These are phyloP conservation scores for Codiaeum variegatum DNA, from an alignment of 441 rosid genomes.

Conservation along the genomic window DNA sequence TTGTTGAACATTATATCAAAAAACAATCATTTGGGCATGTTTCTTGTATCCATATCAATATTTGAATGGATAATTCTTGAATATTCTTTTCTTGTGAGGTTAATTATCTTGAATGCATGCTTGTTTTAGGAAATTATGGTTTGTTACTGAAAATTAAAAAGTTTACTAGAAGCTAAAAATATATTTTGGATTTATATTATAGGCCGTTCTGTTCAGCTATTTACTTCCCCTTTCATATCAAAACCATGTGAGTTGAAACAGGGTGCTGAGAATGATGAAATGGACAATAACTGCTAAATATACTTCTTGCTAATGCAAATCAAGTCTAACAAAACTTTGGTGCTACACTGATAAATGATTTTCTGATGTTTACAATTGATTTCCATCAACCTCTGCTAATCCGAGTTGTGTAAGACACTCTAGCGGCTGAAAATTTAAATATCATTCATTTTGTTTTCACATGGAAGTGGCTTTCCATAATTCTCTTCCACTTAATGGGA, in stretches of 20 bases:
- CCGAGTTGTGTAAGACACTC: not conserved
- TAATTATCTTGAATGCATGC: not conserved
- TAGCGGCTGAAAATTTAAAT: not conserved
- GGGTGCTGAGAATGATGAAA: not conserved
- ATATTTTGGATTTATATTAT: not conserved
- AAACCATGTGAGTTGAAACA: not conserved
- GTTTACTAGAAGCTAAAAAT: not conserved
- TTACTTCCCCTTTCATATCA: not conserved
- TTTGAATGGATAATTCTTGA: no score
- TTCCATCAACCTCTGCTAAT: not conserved
- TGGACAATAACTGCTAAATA: not conserved
- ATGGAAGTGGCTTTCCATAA: conserved; percentile 1
- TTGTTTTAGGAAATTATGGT: conserved; percentile 5
- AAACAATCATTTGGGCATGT: not conserved
- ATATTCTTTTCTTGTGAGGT: not conserved
- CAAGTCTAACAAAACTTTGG: not conserved
- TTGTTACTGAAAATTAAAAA: not conserved
- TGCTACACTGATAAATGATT: not conserved
- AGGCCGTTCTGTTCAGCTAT: not conserved
- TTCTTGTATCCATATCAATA: conserved; percentile 1
- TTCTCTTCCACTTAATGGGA: not conserved
- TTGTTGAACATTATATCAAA: not conserved
- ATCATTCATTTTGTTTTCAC: not conserved
- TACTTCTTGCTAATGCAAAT: not conserved
- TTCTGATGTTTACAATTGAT: not conserved